These are phyloP conservation scores for Fennellomyces sp. DNA, from an alignment of 371 early-diverging fungal genomes.

Conservation along the genomic window DNA sequence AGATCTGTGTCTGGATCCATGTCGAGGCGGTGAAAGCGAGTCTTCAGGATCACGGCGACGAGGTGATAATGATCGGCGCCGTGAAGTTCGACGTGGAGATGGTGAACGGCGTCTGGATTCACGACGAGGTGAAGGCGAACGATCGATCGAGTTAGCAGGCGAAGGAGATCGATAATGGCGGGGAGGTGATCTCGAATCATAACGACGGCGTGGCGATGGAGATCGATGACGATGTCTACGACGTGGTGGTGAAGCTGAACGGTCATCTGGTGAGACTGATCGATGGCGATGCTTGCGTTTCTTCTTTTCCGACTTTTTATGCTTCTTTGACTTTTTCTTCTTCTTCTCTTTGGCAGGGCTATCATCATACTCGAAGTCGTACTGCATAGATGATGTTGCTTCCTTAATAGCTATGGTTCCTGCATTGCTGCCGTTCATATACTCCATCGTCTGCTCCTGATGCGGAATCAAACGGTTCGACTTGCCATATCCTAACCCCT, in stretches of 20 bases:
- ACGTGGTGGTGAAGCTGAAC: not conserved
- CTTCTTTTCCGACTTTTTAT: conserved; percentile 38
- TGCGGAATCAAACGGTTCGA: conserved; percentile 30
- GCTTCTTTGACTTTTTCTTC: conserved; percentile 42
- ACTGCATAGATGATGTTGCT: not conserved
- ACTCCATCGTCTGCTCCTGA: conserved; percentile 20
- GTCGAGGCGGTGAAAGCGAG: not conserved
- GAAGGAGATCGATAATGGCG: not conserved
- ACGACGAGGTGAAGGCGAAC: not conserved
- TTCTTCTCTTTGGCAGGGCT: conserved; percentile 35
- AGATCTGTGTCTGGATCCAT: not conserved
- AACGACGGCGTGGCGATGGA: not conserved
- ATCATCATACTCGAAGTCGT: conserved; percentile 27
- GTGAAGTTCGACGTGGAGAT: not conserved
- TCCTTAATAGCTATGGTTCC: not conserved
- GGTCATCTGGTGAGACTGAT: conserved; percentile 1
- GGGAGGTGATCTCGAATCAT: conserved; percentile 2
- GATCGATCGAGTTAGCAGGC: not conserved
- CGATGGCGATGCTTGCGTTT: conserved; percentile 22
- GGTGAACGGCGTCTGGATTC: not conserved
- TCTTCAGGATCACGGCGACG: no score
- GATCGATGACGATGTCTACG: not conserved
- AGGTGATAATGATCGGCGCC: not conserved
- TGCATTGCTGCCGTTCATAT: conserved; percentile 18
- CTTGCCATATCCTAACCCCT: conserved; percentile 72